Conservation (phyloP, 2,329 filamentous ascomycete genomes). For the Aaosphaeria arxii region DNA sequence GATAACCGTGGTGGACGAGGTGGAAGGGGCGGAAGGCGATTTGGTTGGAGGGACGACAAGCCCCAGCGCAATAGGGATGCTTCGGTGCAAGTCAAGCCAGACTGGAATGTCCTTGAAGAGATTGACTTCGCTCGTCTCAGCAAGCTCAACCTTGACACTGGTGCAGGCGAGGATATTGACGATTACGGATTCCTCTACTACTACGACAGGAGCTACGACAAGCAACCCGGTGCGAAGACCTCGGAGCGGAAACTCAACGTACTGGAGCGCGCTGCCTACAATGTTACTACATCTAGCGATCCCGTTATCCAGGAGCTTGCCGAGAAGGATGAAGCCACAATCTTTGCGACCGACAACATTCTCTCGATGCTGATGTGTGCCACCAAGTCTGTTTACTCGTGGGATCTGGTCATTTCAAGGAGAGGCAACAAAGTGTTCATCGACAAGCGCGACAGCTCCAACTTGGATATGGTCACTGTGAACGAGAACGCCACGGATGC, state of each 20-base stretch:
- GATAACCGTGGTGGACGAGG: slow-evolving; percentile 68
- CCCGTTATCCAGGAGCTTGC: slow-evolving; percentile 96
- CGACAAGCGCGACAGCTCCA: slow-evolving; percentile 95
- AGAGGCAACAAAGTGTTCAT: slow-evolving; percentile 97
- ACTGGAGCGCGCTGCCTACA: slow-evolving; percentile 93
- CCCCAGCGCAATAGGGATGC: slow-evolving; percentile 93
- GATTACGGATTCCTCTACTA: slow-evolving; percentile 97
- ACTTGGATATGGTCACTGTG: slow-evolving; percentile 95
- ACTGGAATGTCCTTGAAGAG: slow-evolving; percentile 95
- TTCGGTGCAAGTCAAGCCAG: slow-evolving; percentile 91
- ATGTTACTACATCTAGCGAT: slow-evolving; percentile 94
- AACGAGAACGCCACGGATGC: slow-evolving; percentile 98
- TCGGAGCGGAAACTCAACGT: slow-evolving; percentile 83
- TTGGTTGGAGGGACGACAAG: slow-evolving; percentile 99
- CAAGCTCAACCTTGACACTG: slow-evolving; percentile 94
- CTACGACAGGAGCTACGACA: slow-evolving; percentile 95
- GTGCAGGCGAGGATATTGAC: slow-evolving; percentile 92
- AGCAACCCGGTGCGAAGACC: slow-evolving; percentile 79
- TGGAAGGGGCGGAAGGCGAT: slow-evolving; percentile 75
- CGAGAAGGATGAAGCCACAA: slow-evolving; percentile 91
- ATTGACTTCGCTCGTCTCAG: slow-evolving; percentile 94
- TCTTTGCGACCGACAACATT: slow-evolving; percentile 96
- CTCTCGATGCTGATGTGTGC: slow-evolving; percentile 99
- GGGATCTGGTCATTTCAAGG: slow-evolving; percentile 93
- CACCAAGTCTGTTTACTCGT: slow-evolving; percentile 93